These are phyloP conservation scores for Circinella umbellata DNA, from an alignment of 371 early-diverging fungal genomes.

Conservation along the genomic window DNA sequence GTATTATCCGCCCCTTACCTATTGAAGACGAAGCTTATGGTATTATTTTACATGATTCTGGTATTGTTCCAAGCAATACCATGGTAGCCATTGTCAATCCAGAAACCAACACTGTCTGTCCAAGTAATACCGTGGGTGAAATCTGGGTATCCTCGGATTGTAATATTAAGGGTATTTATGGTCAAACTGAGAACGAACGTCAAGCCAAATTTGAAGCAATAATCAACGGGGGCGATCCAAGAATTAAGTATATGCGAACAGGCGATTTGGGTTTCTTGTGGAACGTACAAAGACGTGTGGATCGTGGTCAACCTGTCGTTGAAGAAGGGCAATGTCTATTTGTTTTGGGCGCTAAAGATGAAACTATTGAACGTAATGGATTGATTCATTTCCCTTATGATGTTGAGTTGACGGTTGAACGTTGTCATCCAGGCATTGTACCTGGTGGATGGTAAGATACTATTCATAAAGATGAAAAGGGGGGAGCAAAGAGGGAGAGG, in stretches of 20 bases:
- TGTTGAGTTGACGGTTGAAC: conserved; percentile 76
- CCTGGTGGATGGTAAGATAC: conserved; percentile 50
- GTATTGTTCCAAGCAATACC: conserved; percentile 78
- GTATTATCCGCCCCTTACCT: conserved; percentile 62
- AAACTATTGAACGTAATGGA: conserved; percentile 76
- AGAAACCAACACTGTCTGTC: conserved; percentile 64
- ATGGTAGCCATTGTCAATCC: conserved; percentile 89
- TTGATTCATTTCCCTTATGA: conserved; percentile 76
- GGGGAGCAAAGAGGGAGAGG: not conserved
- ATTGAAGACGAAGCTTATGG: conserved; percentile 60
- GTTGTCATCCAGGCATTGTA: conserved; percentile 57
- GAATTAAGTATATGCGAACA: conserved; percentile 76
- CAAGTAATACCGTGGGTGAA: conserved; percentile 81
- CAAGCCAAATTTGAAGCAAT: conserved; percentile 45
- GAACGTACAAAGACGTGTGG: conserved; percentile 54
- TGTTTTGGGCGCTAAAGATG: conserved; percentile 75
- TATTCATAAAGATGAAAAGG: not conserved
- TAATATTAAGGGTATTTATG: conserved; percentile 55
- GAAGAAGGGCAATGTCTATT: conserved; percentile 76
- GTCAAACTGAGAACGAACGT: conserved; percentile 32
- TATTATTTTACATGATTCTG: conserved; percentile 77
- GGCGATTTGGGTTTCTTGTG: conserved; percentile 89
- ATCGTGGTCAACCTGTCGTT: conserved; percentile 40
- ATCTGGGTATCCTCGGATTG: conserved; percentile 85
- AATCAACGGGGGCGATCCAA: conserved; percentile 67